Base-by-base conservation (phyloP, 2,329 filamentous ascomycete genomes). In the Diaporthe ilicicola region DNA sequence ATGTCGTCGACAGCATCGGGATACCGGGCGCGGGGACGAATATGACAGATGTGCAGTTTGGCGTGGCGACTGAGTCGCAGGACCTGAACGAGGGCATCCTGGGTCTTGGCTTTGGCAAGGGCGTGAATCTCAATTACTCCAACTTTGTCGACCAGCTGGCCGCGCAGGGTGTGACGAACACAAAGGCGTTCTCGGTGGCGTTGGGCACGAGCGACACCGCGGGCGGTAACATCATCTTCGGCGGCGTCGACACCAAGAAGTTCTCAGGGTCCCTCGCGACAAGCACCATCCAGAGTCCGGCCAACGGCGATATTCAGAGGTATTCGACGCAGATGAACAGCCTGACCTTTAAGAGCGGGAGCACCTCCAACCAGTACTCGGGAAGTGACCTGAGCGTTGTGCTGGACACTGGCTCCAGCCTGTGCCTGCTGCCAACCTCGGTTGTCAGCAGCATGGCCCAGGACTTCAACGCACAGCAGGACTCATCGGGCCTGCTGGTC, bases 341-440 rank as follows among this genome's bases (percentile, higher is more conserved):
- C 4, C 75, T 85, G 24, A 77, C 76, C 69, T 69, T 82, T 69
- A 81, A 75, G 67, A 78, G 75, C 32, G 78, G 81, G 48, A 78
- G 77, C 48, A 72, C 67, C 13, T 53, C 61, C 10, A 71, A 70
- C 32, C 75, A 72, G 9, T 76, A 76, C 70, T 27, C 71, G 50
- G 56, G 76, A 70, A 81, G 81, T 48, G 79, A 84, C 19, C 74
- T 84, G 10, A 79, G 84, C 34, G 84, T 88, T 37, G 85, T 90
- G 62, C 84, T 93, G 32, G 91, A 93, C 79, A 91, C 89, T 17
- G 92, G 92, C 70, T 91, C 89, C 73, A 92, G 89, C 51, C 82
- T 93, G 69, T 91, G 88, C 78, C 89, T 91, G 73, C 85, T 94
- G 2, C 92, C 92, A 3, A 81, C 88, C 71, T 76, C 82, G 39